Conservation (phyloP, 192 early-diverging fungal species). For the Lobosporangium transversale region DNA sequence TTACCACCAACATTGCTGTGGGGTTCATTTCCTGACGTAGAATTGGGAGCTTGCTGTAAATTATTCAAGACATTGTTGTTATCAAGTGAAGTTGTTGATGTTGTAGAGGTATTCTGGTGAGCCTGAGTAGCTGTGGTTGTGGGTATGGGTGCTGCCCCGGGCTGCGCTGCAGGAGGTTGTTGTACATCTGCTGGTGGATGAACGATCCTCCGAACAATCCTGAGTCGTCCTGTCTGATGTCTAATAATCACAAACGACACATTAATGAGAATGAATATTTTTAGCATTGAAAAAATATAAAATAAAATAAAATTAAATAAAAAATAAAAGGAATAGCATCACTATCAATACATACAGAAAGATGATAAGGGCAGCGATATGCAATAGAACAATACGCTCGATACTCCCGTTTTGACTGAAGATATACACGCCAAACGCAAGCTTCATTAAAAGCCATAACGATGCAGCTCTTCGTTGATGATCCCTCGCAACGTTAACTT, state of each 20-base stretch:
- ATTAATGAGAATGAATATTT: conserved; percentile 60
- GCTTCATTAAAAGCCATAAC: conserved; percentile 70
- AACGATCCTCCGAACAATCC: background rate
- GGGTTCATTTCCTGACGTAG: background rate
- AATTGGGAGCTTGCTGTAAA: background rate
- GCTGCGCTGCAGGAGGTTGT: conserved; percentile 10
- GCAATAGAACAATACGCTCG: conserved; percentile 64
- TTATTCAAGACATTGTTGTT: background rate
- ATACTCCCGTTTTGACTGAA: conserved; percentile 70
- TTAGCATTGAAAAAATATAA: background rate
- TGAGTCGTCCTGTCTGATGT: background rate
- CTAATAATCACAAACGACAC: conserved; percentile 19
- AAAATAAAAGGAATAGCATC: background rate
- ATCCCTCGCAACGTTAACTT: conserved; percentile 48
- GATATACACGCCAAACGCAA: conserved; percentile 67
- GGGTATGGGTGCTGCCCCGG: background rate
- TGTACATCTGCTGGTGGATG: conserved; percentile 36
- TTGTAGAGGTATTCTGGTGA: conserved; percentile 5
- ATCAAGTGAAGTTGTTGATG: conserved; percentile 5
- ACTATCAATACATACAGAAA: conserved; percentile 64
- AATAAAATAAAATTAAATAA: conserved; percentile 13
- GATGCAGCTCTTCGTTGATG: conserved; percentile 56
- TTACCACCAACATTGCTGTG: background rate
- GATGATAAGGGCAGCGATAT: conserved; percentile 65
- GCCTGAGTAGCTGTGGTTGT: background rate